Evolutionary conservation across 345 rosid genomes (phyloP).

Genomic region (Citrus maxima): DNA sequence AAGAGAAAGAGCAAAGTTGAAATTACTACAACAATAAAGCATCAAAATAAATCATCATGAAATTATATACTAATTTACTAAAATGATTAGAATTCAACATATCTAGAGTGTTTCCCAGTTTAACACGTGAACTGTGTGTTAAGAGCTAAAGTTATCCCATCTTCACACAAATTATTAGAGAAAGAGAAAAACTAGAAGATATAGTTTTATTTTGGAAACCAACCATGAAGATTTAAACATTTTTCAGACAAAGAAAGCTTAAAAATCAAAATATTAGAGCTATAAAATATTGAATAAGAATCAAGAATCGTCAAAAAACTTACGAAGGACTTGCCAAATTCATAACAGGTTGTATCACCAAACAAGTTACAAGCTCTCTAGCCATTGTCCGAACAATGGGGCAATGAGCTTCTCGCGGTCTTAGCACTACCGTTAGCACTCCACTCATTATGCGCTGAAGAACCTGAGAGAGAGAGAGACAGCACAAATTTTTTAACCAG

Average conservation of each 20-base stretch:
- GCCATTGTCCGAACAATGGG: slow-evolving; percentile 90
- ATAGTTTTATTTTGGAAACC: not conserved
- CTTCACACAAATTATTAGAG: not conserved
- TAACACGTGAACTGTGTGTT: not conserved
- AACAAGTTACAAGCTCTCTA: slow-evolving; percentile 92
- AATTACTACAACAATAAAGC: not conserved
- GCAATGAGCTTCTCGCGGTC: slow-evolving; percentile 90
- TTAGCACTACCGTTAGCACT: slow-evolving; percentile 70
- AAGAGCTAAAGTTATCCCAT: not conserved
- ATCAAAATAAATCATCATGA: not conserved
- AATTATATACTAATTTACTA: not conserved
- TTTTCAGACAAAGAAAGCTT: not conserved
- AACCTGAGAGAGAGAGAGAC: slow-evolving; percentile 39
- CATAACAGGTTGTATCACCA: slow-evolving; percentile 88
- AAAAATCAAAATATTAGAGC: not conserved
- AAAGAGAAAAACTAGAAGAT: not conserved
- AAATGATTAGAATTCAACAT: not conserved
- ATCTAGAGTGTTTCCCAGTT: not conserved
- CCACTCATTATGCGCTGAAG: slow-evolving; percentile 86
- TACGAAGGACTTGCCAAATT: slow-evolving; percentile 83
- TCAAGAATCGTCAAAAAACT: slow-evolving; percentile 25
- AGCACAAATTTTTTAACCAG: slow-evolving; percentile 7
- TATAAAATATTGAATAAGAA: slow-evolving; percentile 5
- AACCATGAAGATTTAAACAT: not conserved
- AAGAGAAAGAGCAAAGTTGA: not conserved